These are phyloP conservation scores for Colletotrichum tabaci DNA, from an alignment of 2,329 filamentous ascomycete genomes.

Conservation along the genomic window DNA sequence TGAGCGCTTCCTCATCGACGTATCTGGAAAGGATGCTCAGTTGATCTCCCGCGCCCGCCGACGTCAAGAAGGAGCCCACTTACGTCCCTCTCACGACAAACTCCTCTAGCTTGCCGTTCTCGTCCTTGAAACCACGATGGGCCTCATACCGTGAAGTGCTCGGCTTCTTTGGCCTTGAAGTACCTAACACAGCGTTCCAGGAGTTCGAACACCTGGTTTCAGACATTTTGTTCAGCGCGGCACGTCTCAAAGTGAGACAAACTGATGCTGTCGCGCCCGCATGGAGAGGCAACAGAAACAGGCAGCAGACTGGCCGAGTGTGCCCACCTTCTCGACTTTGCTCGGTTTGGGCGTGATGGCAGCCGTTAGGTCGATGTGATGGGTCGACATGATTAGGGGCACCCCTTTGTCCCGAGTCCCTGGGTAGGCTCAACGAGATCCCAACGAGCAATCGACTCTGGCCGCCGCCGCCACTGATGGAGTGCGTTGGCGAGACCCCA, in stretches of 20 bases:
- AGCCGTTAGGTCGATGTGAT: conserved; percentile 46
- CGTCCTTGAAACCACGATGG: conserved; percentile 45
- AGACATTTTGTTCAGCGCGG: conserved; percentile 3
- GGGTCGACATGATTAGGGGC: conserved; percentile 31
- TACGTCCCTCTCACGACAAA: conserved; percentile 48
- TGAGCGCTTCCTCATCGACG: conserved; percentile 45
- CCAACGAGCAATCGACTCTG: not conserved
- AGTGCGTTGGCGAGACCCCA: not conserved
- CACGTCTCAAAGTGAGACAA: conserved; percentile 19
- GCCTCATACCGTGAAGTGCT: conserved; percentile 47
- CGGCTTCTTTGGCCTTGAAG: conserved; percentile 46
- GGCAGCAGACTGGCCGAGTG: not conserved
- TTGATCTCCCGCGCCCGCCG: conserved; percentile 8
- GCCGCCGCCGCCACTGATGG: conserved; percentile 28
- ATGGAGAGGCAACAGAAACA: conserved; percentile 8
- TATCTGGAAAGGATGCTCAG: conserved; percentile 42
- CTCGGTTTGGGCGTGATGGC: conserved; percentile 49
- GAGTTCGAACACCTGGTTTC: conserved; percentile 46
- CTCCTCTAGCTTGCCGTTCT: conserved; percentile 45
- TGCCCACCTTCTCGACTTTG: conserved; percentile 45
- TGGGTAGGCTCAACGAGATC: not conserved
- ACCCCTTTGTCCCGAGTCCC: conserved; percentile 5
- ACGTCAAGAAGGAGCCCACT: conserved; percentile 20
- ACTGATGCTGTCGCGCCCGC: not conserved
- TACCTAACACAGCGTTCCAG: conserved; percentile 45